phyloP scores from a whole-genome alignment of 2,329 filamentous ascomycete species.

The Botryotinia convoluta region DNA sequence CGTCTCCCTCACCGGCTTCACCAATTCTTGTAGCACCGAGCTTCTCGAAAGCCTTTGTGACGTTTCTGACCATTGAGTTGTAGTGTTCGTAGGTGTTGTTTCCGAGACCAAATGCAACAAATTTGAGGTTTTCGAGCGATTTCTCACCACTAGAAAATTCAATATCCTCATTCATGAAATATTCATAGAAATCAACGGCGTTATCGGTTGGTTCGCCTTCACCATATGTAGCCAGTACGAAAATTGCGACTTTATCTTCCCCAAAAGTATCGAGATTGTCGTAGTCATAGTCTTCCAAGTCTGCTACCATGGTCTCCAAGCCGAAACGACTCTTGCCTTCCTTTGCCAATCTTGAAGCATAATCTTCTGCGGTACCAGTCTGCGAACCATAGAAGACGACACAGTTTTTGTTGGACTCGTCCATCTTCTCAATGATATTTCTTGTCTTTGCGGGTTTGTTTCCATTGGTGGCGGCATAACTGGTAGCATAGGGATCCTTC shows the following conservation, averaged over 20 bases:
- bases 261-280: slow-evolving; percentile 89
- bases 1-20: slow-evolving; percentile 88
- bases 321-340: slow-evolving; percentile 96
- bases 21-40: slow-evolving; percentile 84
- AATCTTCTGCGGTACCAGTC: slow-evolving; percentile 97
- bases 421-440: slow-evolving; percentile 93
- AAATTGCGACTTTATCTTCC: slow-evolving; percentile 88
- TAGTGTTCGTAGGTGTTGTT: slow-evolving; percentile 99
- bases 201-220: slow-evolving; percentile 99
- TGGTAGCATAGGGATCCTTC: slow-evolving; percentile 83
- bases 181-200: slow-evolving; percentile 98
- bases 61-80: slow-evolving; percentile 95
- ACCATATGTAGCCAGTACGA: slow-evolving; percentile 94
- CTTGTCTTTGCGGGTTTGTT: slow-evolving; percentile 80
- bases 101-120: slow-evolving; percentile 91
- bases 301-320: slow-evolving; percentile 95
- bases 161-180: slow-evolving; percentile 78
- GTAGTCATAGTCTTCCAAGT: slow-evolving; percentile 96
- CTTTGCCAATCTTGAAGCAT: slow-evolving; percentile 92
- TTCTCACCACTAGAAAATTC: slow-evolving; percentile 73
- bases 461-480: slow-evolving; percentile 66
- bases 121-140: slow-evolving; percentile 80
- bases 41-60: slow-evolving; percentile 76
- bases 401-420: slow-evolving; percentile 93
- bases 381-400: slow-evolving; percentile 98